phyloP scores from a whole-genome alignment of 2,329 filamentous ascomycete species.

The Zasmidium cellare region DNA sequence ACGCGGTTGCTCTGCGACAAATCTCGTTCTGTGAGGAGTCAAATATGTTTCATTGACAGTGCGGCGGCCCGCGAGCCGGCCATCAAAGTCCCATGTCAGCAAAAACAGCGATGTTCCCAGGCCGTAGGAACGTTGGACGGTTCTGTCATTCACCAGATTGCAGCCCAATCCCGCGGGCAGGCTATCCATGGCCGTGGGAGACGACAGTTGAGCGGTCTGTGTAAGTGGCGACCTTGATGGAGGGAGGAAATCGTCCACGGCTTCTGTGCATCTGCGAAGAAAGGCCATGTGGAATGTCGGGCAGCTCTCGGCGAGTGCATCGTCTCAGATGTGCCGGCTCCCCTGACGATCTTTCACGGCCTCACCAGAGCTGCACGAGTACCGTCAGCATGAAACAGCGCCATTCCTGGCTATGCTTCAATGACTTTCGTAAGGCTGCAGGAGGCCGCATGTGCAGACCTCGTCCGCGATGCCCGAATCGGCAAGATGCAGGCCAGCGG shows the following conservation, averaged over 20 bases:
- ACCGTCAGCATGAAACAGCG: neutral
- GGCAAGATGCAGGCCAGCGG: neutral
- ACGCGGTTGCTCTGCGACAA: too few relatives aligned
- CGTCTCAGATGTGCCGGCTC: neutral
- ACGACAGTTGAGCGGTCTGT: neutral
- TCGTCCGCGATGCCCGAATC: neutral
- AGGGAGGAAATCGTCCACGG: neutral
- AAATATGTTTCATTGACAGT: too few relatives aligned
- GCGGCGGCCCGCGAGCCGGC: neutral
- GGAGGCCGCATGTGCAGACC: neutral
- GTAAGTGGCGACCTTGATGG: neutral
- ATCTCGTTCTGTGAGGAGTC: too few relatives aligned
- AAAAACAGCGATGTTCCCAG: neutral
- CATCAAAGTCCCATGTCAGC: neutral
- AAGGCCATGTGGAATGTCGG: neutral
- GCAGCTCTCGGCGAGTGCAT: neutral
- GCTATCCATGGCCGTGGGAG: neutral
- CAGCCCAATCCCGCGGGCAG: neutral
- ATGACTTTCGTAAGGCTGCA: neutral
- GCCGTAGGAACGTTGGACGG: neutral
- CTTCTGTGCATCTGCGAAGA: neutral
- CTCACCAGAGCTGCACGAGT: neutral
- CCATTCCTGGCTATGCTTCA: neutral
- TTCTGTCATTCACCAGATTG: neutral
- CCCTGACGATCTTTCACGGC: neutral